Base-by-base conservation (phyloP, 75 land plant genomes). In the Gnetum montanum region DNA sequence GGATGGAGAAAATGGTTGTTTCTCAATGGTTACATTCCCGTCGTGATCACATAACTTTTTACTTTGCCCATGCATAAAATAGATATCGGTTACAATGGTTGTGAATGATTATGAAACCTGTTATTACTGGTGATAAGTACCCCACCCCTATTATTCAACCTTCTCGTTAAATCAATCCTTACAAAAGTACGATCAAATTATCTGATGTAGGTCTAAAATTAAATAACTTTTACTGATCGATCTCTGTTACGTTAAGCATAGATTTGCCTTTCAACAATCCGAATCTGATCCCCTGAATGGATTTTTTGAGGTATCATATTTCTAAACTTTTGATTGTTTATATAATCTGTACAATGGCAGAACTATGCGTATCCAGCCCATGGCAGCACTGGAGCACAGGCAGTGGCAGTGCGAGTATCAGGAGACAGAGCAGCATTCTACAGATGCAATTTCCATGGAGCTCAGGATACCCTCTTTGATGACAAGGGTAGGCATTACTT, bases 401-500 rank as follows among this genome's bases (percentile, higher is more conserved):
- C 82, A 20, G 81, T 70, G 54, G 81, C 93, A 10, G 36, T 88
- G 19, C 46, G 77, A 4, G 64, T 84, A 12, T 73, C 89, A 7
- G 93, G 93, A 27, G 75, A 82, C 34, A 81, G 67, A 31, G 85
- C 90, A 23, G 70, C 85, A 10, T 81, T 88, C 47, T 85, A 85
- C 61, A 70, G 73, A 27, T 88, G 93, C 40, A 67, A 61, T 30
- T 85, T 88, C 67, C 78, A 70, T 54, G 90, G 93, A 0, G 13
- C 40, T 27, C 86, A 83, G 55, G 86, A 79, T 55, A 83, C 83
- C 0, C 68, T 83, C 18, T 83, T 61, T 40, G 83, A 83, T 28
- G 62, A 74, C 57, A 64, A 43, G 26, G 86, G 86, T 27, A 66
- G 58, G 35, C 86, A 83, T 41, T 83, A 71, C 50, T 83, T 71